Conservation (phyloP, 2,329 filamentous ascomycete genomes). For the Penicillium brasilianum region DNA sequence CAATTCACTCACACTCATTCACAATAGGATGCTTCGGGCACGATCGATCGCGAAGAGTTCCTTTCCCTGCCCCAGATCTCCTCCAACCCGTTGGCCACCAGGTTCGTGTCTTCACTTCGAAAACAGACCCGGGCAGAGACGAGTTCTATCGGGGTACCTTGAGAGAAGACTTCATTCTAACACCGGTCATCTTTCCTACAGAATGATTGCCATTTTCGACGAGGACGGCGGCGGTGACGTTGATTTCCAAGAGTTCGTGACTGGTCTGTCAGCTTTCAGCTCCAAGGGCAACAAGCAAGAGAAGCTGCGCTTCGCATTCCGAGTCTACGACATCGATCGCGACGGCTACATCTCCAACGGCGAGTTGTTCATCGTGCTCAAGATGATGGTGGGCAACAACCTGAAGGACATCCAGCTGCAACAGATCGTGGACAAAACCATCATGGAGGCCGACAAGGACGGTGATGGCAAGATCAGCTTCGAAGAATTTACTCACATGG, state of each 20-base stretch:
- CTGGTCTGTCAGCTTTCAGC: constrained; percentile 91
- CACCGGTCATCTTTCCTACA: constrained; percentile 42
- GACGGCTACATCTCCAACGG: constrained; percentile 99
- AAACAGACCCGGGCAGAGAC: background rate
- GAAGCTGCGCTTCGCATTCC: constrained; percentile 97
- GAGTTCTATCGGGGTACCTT: background rate
- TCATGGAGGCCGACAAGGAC: constrained; percentile 98
- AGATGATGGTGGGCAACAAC: constrained; percentile 99
- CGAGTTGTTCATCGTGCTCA: constrained; percentile 97
- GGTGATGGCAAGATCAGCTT: constrained; percentile 98
- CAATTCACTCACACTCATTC: constrained; percentile 8
- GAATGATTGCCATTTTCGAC: constrained; percentile 99
- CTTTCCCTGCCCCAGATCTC: constrained; percentile 96
- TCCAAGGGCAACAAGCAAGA: constrained; percentile 99
- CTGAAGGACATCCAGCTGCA: constrained; percentile 98
- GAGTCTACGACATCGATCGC: constrained; percentile 98
- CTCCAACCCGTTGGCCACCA: constrained; percentile 94
- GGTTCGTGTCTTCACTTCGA: constrained; percentile 57
- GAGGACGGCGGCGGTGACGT: constrained; percentile 97
- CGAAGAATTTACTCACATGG: constrained; percentile 98
- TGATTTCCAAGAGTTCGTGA: constrained; percentile 98
- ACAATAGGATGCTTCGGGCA: constrained; percentile 88
- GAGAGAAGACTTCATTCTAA: background rate
- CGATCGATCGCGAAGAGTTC: constrained; percentile 98
- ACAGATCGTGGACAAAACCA: constrained; percentile 99